Percentiles rank a stretch among this genome's conserved stretches.
Conservation (phyloP, 2,329 filamentous ascomycete species). For the Decorospora gaudefroyi region DNA sequence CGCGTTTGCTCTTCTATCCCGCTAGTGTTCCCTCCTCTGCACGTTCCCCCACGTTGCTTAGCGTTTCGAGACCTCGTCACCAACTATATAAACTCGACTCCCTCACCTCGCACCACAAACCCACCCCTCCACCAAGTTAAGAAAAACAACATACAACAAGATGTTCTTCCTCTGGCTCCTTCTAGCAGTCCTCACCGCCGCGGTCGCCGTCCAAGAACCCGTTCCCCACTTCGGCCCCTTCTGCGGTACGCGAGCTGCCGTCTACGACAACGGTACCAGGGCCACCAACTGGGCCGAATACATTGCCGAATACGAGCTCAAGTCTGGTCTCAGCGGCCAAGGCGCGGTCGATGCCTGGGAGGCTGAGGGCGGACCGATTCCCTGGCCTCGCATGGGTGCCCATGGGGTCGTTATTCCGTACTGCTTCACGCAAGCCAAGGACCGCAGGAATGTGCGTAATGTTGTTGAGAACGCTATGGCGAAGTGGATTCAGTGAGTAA, state of each 20-base stretch:
- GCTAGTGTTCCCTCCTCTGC: too few species aligned
- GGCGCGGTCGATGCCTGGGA: neutral
- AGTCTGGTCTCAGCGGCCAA: neutral
- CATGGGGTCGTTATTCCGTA: conserved; percentile 2
- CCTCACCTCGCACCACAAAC: neutral
- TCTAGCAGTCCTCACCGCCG: neutral
- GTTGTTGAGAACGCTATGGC: conserved; percentile 2
- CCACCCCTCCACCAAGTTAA: neutral
- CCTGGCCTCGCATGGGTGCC: conserved; percentile 1
- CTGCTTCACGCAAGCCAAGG: neutral
- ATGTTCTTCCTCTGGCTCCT: neutral
- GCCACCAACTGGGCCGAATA: conserved; percentile 2
- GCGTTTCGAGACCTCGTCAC: neutral
- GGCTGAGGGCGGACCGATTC: neutral
- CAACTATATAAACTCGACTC: neutral
- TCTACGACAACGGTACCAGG: neutral
- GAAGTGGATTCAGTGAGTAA: conserved; percentile 4
- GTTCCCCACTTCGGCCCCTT: neutral
- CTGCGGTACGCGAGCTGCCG: neutral
- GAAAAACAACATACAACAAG: neutral
- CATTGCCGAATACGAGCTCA: neutral
- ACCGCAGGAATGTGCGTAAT: neutral
- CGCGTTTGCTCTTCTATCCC: too few species aligned
- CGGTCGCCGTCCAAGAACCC: neutral
- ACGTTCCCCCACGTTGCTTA: too few species aligned